A percentile compares a stretch with the other conserved stretches of the same genome.
Conservation (phyloP, 768 basidiomycete genomes). For the Lenzites betulinus region DNA sequence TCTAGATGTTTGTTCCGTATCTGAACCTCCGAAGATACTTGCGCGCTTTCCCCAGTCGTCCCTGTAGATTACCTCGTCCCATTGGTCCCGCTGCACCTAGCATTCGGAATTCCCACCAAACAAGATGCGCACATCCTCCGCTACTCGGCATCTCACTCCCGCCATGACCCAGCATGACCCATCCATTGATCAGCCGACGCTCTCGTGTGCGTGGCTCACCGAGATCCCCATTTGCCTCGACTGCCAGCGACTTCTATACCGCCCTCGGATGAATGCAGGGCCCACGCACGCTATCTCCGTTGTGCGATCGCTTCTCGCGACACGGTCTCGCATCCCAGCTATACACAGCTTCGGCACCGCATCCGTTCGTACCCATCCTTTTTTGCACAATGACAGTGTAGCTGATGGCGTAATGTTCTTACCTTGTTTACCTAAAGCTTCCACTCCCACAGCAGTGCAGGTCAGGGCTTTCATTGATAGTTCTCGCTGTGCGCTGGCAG, state of each 20-base stretch:
- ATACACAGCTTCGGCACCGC: not conserved
- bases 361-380: not conserved
- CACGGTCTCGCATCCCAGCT: not conserved
- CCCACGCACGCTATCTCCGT: conserved; percentile 16
- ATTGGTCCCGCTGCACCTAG: conserved; percentile 2
- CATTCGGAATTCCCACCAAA: not conserved
- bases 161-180: not conserved
- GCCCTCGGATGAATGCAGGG: not conserved
- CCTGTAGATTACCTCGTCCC: not conserved
- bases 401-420: not conserved
- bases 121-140: not conserved
- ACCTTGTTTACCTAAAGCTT: not conserved
- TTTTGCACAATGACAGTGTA: not conserved
- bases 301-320: not conserved
- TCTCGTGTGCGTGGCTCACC: not conserved
- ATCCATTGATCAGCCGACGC: not conserved
- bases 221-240: conserved; percentile 16
- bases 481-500: not conserved
- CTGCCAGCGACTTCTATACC: not conserved
- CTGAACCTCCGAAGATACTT: conserved; percentile 1
- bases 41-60: conserved; percentile 3
- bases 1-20: not conserved
- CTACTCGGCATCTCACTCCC: not conserved
- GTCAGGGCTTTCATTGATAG: not conserved
- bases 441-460: not conserved